These are phyloP conservation scores for Lachancea thermotolerans DNA, from an alignment of 805 yeast genomes.

Conservation along the genomic window DNA sequence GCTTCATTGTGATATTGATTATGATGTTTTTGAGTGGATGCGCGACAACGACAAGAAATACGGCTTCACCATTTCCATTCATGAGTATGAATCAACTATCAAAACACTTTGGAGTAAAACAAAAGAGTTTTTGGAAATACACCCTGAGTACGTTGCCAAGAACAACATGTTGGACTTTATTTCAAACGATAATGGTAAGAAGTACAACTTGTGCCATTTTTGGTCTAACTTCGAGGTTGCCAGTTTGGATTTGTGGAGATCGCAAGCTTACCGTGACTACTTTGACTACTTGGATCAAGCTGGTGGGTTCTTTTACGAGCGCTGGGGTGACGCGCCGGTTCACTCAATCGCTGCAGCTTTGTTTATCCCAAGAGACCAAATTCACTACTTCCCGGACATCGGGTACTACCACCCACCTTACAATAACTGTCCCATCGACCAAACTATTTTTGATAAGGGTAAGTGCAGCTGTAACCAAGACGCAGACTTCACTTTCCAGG, in stretches of 20 bases:
- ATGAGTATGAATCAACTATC: slow-evolving; percentile 67
- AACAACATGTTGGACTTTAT: slow-evolving; percentile 65
- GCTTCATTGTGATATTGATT: slow-evolving; percentile 75
- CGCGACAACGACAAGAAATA: slow-evolving; percentile 66
- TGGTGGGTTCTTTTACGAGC: slow-evolving; percentile 89
- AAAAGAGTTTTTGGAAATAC: slow-evolving; percentile 46
- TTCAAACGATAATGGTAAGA: slow-evolving; percentile 61
- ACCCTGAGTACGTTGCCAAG: slow-evolving; percentile 54
- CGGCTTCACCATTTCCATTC: slow-evolving; percentile 72
- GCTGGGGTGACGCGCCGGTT: slow-evolving; percentile 95
- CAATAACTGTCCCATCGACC: slow-evolving; percentile 70
- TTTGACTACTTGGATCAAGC: slow-evolving; percentile 68
- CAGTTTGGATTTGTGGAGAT: slow-evolving; percentile 65
- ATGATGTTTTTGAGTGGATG: slow-evolving; percentile 79
- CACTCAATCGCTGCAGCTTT: slow-evolving; percentile 83
- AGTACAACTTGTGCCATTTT: slow-evolving; percentile 79
- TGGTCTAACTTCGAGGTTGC: slow-evolving; percentile 91
- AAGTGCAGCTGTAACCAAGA: slow-evolving; percentile 68
- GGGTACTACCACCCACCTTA: slow-evolving; percentile 84
- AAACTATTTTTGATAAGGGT: slow-evolving; percentile 46
- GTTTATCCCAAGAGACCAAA: slow-evolving; percentile 59
- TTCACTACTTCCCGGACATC: slow-evolving; percentile 78
- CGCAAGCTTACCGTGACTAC: slow-evolving; percentile 60
- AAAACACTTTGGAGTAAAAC: slow-evolving; percentile 73
- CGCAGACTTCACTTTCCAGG: slow-evolving; percentile 70